Percentiles rank a stretch among this genome's conserved stretches.
These are phyloP conservation scores for Auricularia cornea DNA, from an alignment of 768 basidiomycete species.

Conservation along the genomic window DNA sequence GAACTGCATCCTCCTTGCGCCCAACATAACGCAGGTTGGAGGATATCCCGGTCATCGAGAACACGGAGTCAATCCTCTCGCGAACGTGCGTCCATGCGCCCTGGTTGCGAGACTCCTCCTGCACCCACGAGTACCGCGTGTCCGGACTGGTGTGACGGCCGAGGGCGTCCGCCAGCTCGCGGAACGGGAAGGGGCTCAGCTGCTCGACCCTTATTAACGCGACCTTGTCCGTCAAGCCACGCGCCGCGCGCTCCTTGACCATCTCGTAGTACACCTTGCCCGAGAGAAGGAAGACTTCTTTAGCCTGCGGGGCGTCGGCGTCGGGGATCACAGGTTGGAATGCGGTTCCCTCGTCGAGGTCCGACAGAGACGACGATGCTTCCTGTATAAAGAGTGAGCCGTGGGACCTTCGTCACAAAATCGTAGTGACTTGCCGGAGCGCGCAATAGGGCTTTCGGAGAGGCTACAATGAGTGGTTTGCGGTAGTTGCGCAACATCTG, in stretches of 20 bases:
- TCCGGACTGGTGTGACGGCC: background rate
- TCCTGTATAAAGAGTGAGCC: slow-evolving; percentile 35
- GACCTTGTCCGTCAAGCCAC: slow-evolving; percentile 39
- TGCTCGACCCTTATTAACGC: slow-evolving; percentile 79
- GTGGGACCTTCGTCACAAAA: background rate
- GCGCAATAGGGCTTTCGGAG: slow-evolving; percentile 76
- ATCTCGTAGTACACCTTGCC: slow-evolving; percentile 91
- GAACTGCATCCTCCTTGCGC: slow-evolving; percentile 60
- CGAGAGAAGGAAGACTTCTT: slow-evolving; percentile 63
- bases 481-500: slow-evolving; percentile 81
- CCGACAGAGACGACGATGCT: slow-evolving; percentile 58
- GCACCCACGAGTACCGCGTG: slow-evolving; percentile 53
- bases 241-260: slow-evolving; percentile 52
- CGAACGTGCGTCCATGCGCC: slow-evolving; percentile 67
- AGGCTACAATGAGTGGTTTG: slow-evolving; percentile 78
- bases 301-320: slow-evolving; percentile 31
- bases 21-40: slow-evolving; percentile 49
- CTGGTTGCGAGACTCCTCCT: slow-evolving; percentile 87
- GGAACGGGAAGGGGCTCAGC: slow-evolving; percentile 81
- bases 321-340: slow-evolving; percentile 69
- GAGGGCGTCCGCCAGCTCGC: slow-evolving; percentile 29
- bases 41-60: slow-evolving; percentile 23
- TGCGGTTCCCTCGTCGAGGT: slow-evolving; percentile 46
- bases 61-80: slow-evolving; percentile 44
- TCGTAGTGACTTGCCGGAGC: slow-evolving; percentile 52